Base-by-base conservation (phyloP, 192 early-diverging fungal genomes). In the Chytriomyces confervae region DNA sequence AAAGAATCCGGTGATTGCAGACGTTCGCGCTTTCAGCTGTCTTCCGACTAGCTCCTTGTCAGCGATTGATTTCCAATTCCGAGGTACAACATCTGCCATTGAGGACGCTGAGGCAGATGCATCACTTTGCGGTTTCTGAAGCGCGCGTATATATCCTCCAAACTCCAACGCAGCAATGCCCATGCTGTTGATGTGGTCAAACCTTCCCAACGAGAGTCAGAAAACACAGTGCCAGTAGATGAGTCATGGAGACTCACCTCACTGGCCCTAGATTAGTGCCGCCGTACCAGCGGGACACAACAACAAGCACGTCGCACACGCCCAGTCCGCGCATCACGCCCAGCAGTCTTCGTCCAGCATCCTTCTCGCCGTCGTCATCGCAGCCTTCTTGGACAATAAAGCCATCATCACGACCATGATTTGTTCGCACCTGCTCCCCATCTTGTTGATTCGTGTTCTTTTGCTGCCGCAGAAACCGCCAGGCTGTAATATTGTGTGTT, bases 401-500 rank as follows among this genome's bases (percentile, higher is more conserved):
- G 77, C 23, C 51, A 78, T 29, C 77, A 50, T 68, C 75, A 57
- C 18, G 29, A 18, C 29, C 27, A 29, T 64, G 62, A 20, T 57
- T 57, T 57, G 53, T 13, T 36, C 1, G 24, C 24, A 27, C 24
- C 24, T 27, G 36, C 36, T 57, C 53, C 3, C 13, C 53, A 20
- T 20, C 16, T 57, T 20, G 20, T 57, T 0, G 53, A 13, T n/a
- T 57, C 53, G 20, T 57, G 53, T n/a, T 57, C 20, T 13, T 57
- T 57, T 36, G 36, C 36, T 36, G 36, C 36, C 36, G 36, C 36
- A 36, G 36, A 36, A 36, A 36, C 36, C 36, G 36, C 36, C 62
- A 72, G 7, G 68, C 77, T 51, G 24, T n/a, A 62, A 78, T 78
- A 44, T 78, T 78, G 60, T 78, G 77, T 13, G 77, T 78, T 46